Conservation (phyloP, 1,139 yeast genomes). For the Yamadazyma dushanensis region DNA sequence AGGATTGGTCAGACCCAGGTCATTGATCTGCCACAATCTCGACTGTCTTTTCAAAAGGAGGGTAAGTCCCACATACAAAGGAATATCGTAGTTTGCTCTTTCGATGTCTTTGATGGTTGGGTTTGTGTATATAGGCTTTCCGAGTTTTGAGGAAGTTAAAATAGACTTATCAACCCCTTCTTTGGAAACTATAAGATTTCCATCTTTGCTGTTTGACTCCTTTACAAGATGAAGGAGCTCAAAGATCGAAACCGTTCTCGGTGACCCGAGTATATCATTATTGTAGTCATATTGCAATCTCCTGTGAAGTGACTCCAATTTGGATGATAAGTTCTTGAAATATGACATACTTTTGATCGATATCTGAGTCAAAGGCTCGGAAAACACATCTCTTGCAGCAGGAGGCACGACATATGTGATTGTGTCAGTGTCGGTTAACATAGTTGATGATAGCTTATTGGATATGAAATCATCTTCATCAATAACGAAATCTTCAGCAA, state of each 20-base stretch:
- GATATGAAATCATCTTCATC: slow-evolving; percentile 32
- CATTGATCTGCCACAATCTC: slow-evolving; percentile 43
- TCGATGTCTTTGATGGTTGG: slow-evolving; percentile 5
- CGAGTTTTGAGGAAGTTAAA: slow-evolving; percentile 15
- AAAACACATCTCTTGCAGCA: slow-evolving; percentile 33
- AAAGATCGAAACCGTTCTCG: slow-evolving; percentile 51
- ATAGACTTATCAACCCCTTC: slow-evolving; percentile 12
- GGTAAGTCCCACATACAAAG: slow-evolving; percentile 45
- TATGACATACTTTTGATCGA: slow-evolving; percentile 34
- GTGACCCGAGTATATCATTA: slow-evolving; percentile 33
- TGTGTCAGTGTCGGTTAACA: slow-evolving; percentile 36
- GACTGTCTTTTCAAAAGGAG: slow-evolving; percentile 49
- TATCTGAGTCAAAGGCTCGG: slow-evolving; percentile 27
- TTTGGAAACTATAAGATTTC: background rate
- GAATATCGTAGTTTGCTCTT: slow-evolving; percentile 14
- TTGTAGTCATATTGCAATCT: slow-evolving; percentile 50
- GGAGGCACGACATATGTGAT: slow-evolving; percentile 40
- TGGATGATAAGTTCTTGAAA: slow-evolving; percentile 32
- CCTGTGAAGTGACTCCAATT: slow-evolving; percentile 56
- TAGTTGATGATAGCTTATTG: slow-evolving; percentile 39
- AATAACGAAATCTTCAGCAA: slow-evolving; percentile 4
- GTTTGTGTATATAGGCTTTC: slow-evolving; percentile 10
- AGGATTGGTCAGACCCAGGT: slow-evolving; percentile 29
- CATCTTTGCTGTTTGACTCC: slow-evolving; percentile 6
- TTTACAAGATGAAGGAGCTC: slow-evolving; percentile 41